Conservation (phyloP, 1,139 yeast genomes). For the Neolecta irregularis region DNA sequence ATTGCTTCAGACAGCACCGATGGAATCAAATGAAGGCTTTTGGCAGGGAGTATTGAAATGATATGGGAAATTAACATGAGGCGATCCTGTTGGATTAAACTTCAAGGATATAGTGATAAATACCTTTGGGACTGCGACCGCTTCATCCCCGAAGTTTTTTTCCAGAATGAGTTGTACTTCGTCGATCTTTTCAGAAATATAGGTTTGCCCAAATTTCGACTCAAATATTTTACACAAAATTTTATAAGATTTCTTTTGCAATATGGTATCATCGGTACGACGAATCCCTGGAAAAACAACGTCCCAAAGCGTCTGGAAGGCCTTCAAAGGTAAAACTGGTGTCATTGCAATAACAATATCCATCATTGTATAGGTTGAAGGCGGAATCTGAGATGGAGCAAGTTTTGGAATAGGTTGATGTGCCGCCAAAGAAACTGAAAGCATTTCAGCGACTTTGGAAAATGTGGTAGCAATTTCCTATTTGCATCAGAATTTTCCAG, state of each 20-base stretch:
- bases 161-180: conserved; percentile 51
- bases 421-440: conserved; percentile 60
- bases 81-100: conserved; percentile 51
- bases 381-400: conserved; percentile 29
- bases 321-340: conserved; percentile 55
- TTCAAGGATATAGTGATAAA: neutral
- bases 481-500: conserved; percentile 7
- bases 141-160: too few species aligned
- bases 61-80: conserved; percentile 49
- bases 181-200: conserved; percentile 32
- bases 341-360: conserved; percentile 80
- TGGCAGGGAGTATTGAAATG: conserved; percentile 43
- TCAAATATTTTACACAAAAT: conserved; percentile 2
- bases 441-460: conserved; percentile 66
- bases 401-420: conserved; percentile 25
- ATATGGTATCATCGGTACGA: conserved; percentile 40
- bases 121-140: too few species aligned
- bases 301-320: conserved; percentile 58
- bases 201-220: neutral
- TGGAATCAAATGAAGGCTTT: conserved; percentile 63
- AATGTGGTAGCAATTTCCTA: conserved; percentile 57
- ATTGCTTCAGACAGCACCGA: conserved; percentile 74
- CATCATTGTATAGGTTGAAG: conserved; percentile 71
- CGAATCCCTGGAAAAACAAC: conserved; percentile 60
- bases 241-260: conserved; percentile 31